These are phyloP conservation scores for Tritrichomonas foetus DNA, from an alignment of 208 protist species.

Conservation along the genomic window DNA sequence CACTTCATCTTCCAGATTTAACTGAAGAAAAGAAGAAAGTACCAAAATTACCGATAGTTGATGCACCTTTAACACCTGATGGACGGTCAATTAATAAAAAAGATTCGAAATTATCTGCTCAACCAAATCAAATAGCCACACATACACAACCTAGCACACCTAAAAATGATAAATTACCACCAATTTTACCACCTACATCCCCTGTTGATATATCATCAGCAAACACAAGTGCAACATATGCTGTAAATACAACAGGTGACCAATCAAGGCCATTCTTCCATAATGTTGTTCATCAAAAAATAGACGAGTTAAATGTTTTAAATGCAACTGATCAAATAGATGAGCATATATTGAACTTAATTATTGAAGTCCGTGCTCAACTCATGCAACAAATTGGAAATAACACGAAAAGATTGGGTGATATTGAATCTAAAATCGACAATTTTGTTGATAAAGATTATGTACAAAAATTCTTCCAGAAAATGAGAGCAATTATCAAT, in stretches of 20 bases:
- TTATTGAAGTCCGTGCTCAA: not conserved
- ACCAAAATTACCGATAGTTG: not conserved
- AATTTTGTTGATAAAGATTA: slow-evolving; percentile 14
- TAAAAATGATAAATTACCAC: not conserved
- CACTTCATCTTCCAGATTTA: not conserved
- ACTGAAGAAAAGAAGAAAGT: not conserved
- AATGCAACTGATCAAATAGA: not conserved
- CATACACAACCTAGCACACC: not conserved
- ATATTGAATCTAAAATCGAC: not conserved
- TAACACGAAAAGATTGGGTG: not conserved
- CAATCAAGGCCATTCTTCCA: not conserved
- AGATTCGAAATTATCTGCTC: not conserved
- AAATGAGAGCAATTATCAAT: not conserved
- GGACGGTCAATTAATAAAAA: too few relatives aligned
- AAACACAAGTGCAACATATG: not conserved
- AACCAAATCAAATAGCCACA: not conserved
- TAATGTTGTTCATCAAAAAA: not conserved
- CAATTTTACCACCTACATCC: not conserved
- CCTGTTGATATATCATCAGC: not conserved
- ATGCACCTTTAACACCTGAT: not conserved
- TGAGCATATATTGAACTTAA: not conserved
- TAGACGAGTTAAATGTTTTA: not conserved
- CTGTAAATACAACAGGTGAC: not conserved
- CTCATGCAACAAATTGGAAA: not conserved
- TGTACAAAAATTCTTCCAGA: not conserved